phyloP scores from a whole-genome alignment of 2,329 filamentous ascomycete genomes.

The Xylaria digitata region DNA sequence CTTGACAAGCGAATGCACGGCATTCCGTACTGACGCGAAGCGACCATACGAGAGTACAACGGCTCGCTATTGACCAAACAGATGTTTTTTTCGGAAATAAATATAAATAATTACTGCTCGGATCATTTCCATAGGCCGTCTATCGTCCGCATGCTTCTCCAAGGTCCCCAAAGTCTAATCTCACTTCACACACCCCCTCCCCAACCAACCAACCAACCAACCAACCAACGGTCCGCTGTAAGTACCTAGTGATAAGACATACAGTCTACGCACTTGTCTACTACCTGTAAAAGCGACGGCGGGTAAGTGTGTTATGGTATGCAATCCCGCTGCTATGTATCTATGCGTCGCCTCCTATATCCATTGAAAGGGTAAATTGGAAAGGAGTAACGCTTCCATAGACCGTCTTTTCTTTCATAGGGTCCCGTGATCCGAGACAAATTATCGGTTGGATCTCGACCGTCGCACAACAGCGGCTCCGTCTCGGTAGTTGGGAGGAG shows the following conservation, averaged over 20 bases:
- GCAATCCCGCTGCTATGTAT: not conserved
- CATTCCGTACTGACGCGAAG: conserved; percentile 18
- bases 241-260: not conserved
- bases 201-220: too few relatives aligned
- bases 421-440: conserved; percentile 17
- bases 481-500: conserved; percentile 10
- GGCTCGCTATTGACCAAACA: conserved; percentile 10
- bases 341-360: not conserved
- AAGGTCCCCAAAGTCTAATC: not conserved
- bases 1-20: conserved; percentile 28
- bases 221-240: not conserved
- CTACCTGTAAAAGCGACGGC: not conserved
- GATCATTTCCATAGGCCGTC: not conserved
- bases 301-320: not conserved
- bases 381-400: not conserved
- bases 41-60: conserved; percentile 5
- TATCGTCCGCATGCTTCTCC: conserved; percentile 13
- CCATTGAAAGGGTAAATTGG: not conserved
- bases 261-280: not conserved
- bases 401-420: not conserved
- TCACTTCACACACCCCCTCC: not conserved
- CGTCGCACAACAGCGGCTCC: conserved; percentile 19
- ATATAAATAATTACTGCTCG: conserved; percentile 4
- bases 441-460: not conserved
- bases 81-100: not conserved